Conservation (phyloP, 139 green algal genomes). For the Chlamydomonas schloesseri region DNA sequence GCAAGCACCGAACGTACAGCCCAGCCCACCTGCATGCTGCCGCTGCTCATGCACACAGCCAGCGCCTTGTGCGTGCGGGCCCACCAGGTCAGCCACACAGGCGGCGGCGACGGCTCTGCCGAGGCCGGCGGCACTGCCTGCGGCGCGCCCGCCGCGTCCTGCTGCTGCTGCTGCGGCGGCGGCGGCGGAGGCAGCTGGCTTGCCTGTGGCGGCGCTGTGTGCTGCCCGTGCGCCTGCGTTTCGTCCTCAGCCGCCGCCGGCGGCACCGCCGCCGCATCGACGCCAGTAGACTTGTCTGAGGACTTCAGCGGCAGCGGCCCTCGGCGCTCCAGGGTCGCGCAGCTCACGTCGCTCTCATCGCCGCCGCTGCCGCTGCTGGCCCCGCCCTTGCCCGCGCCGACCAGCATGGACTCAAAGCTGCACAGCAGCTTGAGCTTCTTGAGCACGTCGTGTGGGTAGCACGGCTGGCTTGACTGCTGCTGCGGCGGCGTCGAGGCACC, state of each 20-base stretch:
- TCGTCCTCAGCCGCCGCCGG: too few relatives aligned
- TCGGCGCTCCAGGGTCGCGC: too few relatives aligned
- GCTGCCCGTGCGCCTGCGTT: too few relatives aligned
- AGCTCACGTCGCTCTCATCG: neutral
- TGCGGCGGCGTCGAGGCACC: neutral
- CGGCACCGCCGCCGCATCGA: too few relatives aligned
- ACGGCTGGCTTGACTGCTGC: neutral
- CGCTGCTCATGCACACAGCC: slow-evolving; percentile 23
- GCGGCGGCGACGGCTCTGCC: neutral
- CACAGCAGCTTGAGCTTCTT: slow-evolving; percentile 39
- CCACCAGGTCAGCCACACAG: slow-evolving; percentile 20
- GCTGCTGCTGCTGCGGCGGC: neutral
- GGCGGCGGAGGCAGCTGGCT: neutral
- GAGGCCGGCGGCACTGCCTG: too few relatives aligned
- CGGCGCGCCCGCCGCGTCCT: neutral
- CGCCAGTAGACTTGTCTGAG: too few relatives aligned
- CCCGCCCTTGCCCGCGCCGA: neutral
- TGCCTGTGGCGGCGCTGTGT: too few relatives aligned
- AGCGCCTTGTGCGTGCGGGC: slow-evolving; percentile 29
- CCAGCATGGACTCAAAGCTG: slow-evolving; percentile 19
- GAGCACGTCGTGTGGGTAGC: neutral
- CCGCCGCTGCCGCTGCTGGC: neutral
- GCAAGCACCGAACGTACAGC: too few relatives aligned
- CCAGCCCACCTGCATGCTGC: slow-evolving; percentile 15
- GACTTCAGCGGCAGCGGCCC: too few relatives aligned